Evolutionary conservation across 441 rosid species (phyloP).

Genomic region (Omphalea diandra): DNA sequence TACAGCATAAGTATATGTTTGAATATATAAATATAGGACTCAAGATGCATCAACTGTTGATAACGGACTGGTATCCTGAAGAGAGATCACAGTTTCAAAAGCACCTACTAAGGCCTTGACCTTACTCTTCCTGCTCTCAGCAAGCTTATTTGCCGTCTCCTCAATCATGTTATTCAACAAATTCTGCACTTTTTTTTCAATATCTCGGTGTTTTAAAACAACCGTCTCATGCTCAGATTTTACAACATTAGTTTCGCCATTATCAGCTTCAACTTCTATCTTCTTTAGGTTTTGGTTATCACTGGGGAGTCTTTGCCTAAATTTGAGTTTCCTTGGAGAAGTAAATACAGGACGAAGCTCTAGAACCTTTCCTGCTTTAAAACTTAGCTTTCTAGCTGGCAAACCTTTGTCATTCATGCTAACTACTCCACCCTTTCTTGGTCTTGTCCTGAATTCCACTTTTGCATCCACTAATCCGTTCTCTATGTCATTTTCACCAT

Average conservation of each 20-base stretch:
- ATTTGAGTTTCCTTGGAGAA: constrained; percentile 55
- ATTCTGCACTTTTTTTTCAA: constrained; percentile 39
- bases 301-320: constrained; percentile 42
- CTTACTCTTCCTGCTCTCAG: constrained; percentile 64
- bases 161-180: constrained; percentile 72
- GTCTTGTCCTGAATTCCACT: constrained; percentile 21
- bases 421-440: constrained; percentile 28
- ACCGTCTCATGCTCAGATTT: constrained; percentile 35
- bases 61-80: constrained; percentile 49
- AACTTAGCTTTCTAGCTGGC: constrained; percentile 41
- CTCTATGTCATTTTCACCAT: constrained; percentile 16
- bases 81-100: constrained; percentile 85
- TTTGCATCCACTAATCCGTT: constrained; percentile 29
- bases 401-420: constrained; percentile 26
- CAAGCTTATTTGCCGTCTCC: constrained; percentile 79
- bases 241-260: constrained; percentile 18
- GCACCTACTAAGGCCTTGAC: constrained; percentile 93
- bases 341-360: constrained; percentile 41
- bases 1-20: neutral
- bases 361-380: constrained; percentile 51
- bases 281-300: constrained; percentile 36
- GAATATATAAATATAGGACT: neutral
- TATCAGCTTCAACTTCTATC: constrained; percentile 30
- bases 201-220: constrained; percentile 58
- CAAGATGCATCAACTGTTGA: constrained; percentile 17